These are phyloP conservation scores for Agarophyton chilense DNA, from an alignment of 23 red algal genomes.

Conservation along the genomic window DNA sequence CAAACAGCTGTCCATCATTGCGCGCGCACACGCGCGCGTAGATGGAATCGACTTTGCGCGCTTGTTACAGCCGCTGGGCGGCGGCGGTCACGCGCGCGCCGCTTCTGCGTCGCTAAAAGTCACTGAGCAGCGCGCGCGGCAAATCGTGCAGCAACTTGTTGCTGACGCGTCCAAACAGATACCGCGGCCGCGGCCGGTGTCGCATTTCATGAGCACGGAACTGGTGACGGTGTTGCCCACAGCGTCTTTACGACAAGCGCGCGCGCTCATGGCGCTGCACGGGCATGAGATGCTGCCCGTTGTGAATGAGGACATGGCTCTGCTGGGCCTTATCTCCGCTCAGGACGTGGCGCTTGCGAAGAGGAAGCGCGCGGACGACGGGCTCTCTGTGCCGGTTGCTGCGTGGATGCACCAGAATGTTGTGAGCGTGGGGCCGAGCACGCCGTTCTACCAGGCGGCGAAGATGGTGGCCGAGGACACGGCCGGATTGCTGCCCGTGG, in stretches of 20 bases:
- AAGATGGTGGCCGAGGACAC: constrained; percentile 64
- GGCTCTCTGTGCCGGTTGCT: constrained; percentile 25
- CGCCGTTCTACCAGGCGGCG: constrained; percentile 62
- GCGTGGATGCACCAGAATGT: constrained; percentile 73
- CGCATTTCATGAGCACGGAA: constrained; percentile 66
- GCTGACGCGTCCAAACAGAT: constrained; percentile 32
- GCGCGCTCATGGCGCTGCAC: constrained; percentile 42
- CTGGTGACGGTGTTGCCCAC: constrained; percentile 49
- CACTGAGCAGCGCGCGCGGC: constrained; percentile 39
- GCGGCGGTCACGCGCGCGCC: constrained; percentile 77
- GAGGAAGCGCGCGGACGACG: constrained; percentile 16
- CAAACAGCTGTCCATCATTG: constrained; percentile 72
- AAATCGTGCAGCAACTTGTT: constrained; percentile 29
- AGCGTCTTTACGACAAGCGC: constrained; percentile 2
- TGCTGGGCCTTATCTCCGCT: constrained; percentile 57
- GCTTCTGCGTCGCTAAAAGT: constrained; percentile 60
- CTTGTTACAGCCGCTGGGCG: constrained; percentile 41
- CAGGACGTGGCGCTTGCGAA: constrained; percentile 52
- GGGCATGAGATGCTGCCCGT: constrained; percentile 67
- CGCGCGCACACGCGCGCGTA: constrained; percentile 70
- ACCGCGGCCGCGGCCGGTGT: constrained; percentile 36
- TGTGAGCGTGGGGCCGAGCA: constrained; percentile 42
- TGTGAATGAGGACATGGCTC: constrained; percentile 4
- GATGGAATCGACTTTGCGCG: constrained; percentile 59
- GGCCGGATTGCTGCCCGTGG: constrained; percentile 57